These are phyloP conservation scores for Teunomyces stri DNA, from an alignment of 805 yeast species.

Conservation along the genomic window DNA sequence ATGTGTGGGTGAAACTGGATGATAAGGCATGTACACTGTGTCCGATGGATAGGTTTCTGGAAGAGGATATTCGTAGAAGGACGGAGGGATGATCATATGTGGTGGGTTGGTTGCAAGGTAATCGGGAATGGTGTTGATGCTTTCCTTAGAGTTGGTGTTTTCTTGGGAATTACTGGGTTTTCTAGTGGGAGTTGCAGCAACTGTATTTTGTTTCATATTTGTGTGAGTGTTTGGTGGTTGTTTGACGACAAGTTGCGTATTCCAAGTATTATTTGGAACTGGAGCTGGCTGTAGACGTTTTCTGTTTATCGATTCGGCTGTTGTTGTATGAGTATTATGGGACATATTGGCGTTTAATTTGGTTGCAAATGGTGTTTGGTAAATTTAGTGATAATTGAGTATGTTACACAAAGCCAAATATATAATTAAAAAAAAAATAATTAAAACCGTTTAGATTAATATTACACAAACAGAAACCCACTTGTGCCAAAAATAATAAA, in stretches of 20 bases:
- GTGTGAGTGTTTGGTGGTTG: background rate
- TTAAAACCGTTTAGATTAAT: background rate
- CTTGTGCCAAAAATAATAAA: background rate
- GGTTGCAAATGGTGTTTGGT: background rate
- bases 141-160: background rate
- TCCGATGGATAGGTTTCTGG: background rate
- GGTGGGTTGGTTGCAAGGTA: background rate
- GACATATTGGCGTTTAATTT: constrained; percentile 1
- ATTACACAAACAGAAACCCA: background rate
- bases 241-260: background rate
- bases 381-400: background rate
- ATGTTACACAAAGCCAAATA: background rate
- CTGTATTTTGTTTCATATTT: background rate
- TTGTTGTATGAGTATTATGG: background rate
- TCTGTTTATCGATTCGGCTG: background rate
- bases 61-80: background rate
- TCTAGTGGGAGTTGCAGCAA: background rate
- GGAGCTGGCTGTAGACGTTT: constrained; percentile 8
- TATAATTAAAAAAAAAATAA: too few species aligned
- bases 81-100: background rate
- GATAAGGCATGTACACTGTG: background rate
- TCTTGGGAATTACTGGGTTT: background rate
- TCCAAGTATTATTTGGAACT: constrained; percentile 9
- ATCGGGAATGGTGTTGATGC: background rate
- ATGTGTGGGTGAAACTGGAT: background rate